Percentiles rank a stretch among this genome's conserved stretches.
Evolutionary conservation across 2,329 filamentous ascomycete genomes (phyloP).

Genomic region (Alternaria angustiovoidea): DNA sequence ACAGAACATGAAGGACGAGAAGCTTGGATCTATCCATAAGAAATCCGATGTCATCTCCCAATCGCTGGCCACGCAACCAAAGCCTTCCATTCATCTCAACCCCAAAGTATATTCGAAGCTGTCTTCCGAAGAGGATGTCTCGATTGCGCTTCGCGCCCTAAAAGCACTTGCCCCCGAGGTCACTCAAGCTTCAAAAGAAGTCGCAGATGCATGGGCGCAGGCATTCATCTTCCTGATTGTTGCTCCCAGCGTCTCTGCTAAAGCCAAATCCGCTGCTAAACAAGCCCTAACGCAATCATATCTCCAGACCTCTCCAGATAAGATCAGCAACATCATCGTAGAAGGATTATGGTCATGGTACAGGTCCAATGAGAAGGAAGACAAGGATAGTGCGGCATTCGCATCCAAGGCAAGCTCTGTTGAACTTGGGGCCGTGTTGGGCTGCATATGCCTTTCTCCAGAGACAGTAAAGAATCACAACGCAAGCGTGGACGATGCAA

Average conservation of each 20-base stretch:
- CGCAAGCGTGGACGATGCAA: constrained; percentile 55
- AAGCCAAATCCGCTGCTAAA: constrained; percentile 70
- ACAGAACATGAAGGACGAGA: constrained; percentile 62
- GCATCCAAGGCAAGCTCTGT: constrained; percentile 70
- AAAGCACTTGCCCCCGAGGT: constrained; percentile 67
- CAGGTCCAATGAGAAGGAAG: constrained; percentile 69
- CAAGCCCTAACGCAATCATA: constrained; percentile 72
- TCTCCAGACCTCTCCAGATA: constrained; percentile 59
- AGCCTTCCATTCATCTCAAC: constrained; percentile 87
- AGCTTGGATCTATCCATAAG: constrained; percentile 66
- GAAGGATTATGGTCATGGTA: constrained; percentile 84
- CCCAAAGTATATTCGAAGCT: constrained; percentile 85
- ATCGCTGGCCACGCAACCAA: constrained; percentile 74
- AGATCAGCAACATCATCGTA: constrained; percentile 70
- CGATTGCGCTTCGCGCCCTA: constrained; percentile 78
- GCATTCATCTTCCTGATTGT: constrained; percentile 82
- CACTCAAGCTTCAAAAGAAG: constrained; percentile 57
- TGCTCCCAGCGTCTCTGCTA: constrained; percentile 66
- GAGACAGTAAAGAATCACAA: constrained; percentile 60
- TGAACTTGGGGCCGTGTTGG: constrained; percentile 68
- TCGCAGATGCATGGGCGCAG: constrained; percentile 80
- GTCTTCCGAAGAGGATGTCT: constrained; percentile 74
- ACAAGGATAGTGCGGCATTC: constrained; percentile 78
- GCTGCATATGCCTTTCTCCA: constrained; percentile 68
- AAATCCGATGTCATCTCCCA: constrained; percentile 70